Conservation (phyloP, 495 filamentous ascomycete genomes). For the Jackrogersella minutella region DNA sequence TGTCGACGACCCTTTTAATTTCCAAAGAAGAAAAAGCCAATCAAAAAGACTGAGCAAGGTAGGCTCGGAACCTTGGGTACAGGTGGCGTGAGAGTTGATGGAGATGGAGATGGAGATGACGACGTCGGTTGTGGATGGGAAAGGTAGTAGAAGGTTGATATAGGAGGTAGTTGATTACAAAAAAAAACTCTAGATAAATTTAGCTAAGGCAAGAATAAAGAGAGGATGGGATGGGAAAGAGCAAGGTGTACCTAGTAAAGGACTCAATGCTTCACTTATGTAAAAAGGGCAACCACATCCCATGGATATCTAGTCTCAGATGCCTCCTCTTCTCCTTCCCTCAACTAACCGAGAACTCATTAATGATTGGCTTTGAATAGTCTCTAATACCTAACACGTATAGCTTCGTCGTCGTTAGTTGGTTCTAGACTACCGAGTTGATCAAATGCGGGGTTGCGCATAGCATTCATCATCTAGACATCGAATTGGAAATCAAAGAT, state of each 20-base stretch:
- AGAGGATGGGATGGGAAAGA: neutral
- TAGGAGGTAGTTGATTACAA: neutral
- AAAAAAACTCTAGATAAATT: neutral
- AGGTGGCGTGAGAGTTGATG: no score
- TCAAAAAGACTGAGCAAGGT: neutral
- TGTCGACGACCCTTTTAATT: neutral
- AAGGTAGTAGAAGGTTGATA: constrained; percentile 1
- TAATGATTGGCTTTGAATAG: constrained; percentile 22
- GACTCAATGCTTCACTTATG: constrained; percentile 3
- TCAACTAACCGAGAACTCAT: constrained; percentile 14
- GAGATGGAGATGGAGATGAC: neutral
- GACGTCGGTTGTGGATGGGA: constrained; percentile 16
- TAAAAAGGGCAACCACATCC: constrained; percentile 7
- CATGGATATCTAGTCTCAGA: neutral
- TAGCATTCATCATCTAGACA: constrained; percentile 28
- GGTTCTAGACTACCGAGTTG: constrained; percentile 27
- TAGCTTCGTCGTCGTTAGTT: constrained; percentile 16
- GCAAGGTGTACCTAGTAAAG: neutral
- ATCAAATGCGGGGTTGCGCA: constrained; percentile 37
- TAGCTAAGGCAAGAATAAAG: neutral
- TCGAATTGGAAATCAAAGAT: constrained; percentile 15
- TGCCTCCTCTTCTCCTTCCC: neutral
- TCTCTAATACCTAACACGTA: constrained; percentile 16
- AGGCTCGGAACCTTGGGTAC: neutral
- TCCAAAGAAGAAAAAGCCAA: constrained; percentile 4